Percentiles rank a stretch among this genome's conserved stretches.
phyloP scores from a whole-genome alignment of 768 basidiomycete species.

The Amanita fuliginea region DNA sequence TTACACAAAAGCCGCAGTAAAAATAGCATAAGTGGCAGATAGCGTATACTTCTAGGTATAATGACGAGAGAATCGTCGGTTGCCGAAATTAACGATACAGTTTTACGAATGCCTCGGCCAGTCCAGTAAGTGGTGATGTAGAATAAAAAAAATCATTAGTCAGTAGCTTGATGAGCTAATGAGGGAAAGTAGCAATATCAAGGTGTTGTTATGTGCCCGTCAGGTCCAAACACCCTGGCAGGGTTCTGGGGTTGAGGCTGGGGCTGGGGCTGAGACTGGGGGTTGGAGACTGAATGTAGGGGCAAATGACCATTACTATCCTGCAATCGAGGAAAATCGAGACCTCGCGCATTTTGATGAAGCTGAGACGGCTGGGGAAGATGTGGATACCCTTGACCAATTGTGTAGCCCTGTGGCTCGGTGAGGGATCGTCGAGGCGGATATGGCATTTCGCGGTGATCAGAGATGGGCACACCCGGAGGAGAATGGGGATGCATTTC shows the following conservation, averaged over 20 bases:
- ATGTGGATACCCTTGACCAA: conserved; percentile 37
- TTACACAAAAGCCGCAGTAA: conserved; percentile 1
- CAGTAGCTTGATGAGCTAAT: conserved; percentile 7
- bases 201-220: conserved; percentile 35
- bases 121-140: conserved; percentile 10
- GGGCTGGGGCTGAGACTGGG: background rate
- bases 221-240: conserved; percentile 23
- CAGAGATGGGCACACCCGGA: conserved; percentile 23
- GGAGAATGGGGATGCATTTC: conserved; percentile 30
- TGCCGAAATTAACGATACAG: conserved; percentile 15
- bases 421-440: conserved; percentile 47
- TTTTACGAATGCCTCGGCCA: conserved; percentile 10
- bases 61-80: conserved; percentile 4
- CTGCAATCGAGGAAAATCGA: conserved; percentile 31
- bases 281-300: conserved; percentile 18
- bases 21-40: conserved; percentile 1
- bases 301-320: conserved; percentile 21
- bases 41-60: conserved; percentile 13
- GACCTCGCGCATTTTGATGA: conserved; percentile 27
- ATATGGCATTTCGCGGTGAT: conserved; percentile 36
- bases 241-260: background rate
- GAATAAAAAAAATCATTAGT: conserved; percentile 2
- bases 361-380: conserved; percentile 34
- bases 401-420: conserved; percentile 43
- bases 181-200: conserved; percentile 18